These are phyloP conservation scores for Globisporangium viniferum DNA, from an alignment of 352 stramenopile species.

Conservation along the genomic window DNA sequence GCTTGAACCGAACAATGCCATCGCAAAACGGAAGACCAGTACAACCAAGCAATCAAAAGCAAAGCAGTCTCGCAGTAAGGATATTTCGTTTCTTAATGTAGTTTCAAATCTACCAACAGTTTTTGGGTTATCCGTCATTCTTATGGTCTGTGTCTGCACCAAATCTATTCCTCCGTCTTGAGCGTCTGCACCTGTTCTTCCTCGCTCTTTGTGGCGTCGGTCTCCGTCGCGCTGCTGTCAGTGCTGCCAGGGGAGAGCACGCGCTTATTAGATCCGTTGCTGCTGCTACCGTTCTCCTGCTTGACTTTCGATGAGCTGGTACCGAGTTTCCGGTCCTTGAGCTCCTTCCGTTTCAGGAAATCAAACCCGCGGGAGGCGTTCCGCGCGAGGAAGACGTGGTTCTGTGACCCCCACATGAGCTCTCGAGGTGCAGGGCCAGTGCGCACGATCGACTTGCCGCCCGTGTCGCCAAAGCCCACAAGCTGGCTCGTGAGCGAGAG, in stretches of 20 bases:
- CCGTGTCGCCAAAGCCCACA: conserved; percentile 42
- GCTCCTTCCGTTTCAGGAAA: conserved; percentile 63
- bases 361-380: conserved; percentile 67
- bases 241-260: conserved; percentile 9
- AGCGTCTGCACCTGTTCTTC: not conserved
- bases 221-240: not conserved
- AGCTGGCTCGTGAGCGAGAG: conserved; percentile 66
- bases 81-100: conserved; percentile 1
- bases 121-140: not conserved
- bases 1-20: not conserved
- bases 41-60: not conserved
- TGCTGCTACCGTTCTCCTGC: conserved; percentile 14
- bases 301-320: conserved; percentile 9
- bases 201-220: not conserved
- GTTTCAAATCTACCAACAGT: conserved; percentile 2
- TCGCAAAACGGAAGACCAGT: not conserved
- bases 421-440: conserved; percentile 55
- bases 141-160: not conserved
- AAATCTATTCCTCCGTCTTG: conserved; percentile 12
- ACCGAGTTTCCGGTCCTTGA: conserved; percentile 38
- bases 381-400: conserved; percentile 55
- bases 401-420: conserved; percentile 49
- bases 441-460: conserved; percentile 56
- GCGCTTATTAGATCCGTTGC: not conserved
- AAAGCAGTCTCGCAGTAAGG: not conserved